Conservation (phyloP, 2,329 filamentous ascomycete genomes). For the Thielaviopsis ethacetica region DNA sequence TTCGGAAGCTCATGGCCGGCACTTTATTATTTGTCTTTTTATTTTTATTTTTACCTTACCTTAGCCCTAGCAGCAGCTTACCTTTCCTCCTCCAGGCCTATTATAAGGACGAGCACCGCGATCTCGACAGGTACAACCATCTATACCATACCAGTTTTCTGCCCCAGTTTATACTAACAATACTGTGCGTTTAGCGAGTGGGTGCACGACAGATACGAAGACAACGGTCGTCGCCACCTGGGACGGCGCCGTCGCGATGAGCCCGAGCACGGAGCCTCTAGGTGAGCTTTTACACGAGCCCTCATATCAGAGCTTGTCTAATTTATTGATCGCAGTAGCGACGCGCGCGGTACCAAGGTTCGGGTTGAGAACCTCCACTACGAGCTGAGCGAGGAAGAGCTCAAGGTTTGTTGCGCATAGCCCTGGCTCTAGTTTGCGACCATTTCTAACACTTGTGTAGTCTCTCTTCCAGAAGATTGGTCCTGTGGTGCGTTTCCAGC, state of each 20-base stretch:
- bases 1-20: background rate
- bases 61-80: constrained; percentile 13
- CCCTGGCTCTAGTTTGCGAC: background rate
- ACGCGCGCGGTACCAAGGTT: constrained; percentile 48
- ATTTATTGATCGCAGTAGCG: constrained; percentile 23
- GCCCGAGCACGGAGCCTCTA: background rate
- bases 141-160: background rate
- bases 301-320: background rate
- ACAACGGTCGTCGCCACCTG: constrained; percentile 38
- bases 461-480: constrained; percentile 62
- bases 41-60: background rate
- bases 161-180: background rate
- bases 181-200: constrained; percentile 48
- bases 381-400: constrained; percentile 70
- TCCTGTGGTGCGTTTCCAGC: constrained; percentile 47
- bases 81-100: constrained; percentile 35
- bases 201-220: constrained; percentile 84
- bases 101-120: constrained; percentile 42
- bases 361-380: constrained; percentile 86
- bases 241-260: constrained; percentile 27
- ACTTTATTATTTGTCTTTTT: background rate
- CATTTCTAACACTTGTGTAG: background rate
- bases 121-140: constrained; percentile 49
- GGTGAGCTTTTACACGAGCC: constrained; percentile 1
- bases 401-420: constrained; percentile 40